A percentile compares a stretch with the other conserved stretches of the same genome.
Evolutionary conservation across 2,329 filamentous ascomycete genomes (phyloP).

Genomic region (Pyrenochaeta sp.): DNA sequence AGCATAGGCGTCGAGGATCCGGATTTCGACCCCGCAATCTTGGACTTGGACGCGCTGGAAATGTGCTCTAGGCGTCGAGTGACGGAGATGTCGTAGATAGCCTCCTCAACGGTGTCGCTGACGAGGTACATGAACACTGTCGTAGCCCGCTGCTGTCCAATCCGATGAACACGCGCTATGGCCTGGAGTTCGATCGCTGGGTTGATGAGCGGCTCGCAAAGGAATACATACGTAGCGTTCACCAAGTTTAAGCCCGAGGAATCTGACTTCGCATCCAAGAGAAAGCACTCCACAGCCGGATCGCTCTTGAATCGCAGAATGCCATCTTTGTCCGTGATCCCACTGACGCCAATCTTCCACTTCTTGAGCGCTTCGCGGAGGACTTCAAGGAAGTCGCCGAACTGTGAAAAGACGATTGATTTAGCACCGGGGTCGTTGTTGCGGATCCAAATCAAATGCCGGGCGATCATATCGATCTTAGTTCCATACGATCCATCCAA

Average conservation of each 20-base stretch:
- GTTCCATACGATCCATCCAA: conserved; percentile 80
- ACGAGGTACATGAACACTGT: conserved; percentile 96
- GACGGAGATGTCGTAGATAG: conserved; percentile 88
- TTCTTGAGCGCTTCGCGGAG: conserved; percentile 73
- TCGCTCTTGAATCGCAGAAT: conserved; percentile 81
- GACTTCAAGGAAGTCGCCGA: conserved; percentile 79
- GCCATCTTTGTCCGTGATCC: conserved; percentile 73
- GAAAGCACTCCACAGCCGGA: conserved; percentile 77
- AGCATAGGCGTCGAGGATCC: conserved; percentile 46
- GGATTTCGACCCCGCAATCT: conserved; percentile 14
- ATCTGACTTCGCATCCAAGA: conserved; percentile 88
- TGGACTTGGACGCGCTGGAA: conserved; percentile 64
- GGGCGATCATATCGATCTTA: conserved; percentile 77
- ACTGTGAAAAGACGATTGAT: conserved; percentile 94
- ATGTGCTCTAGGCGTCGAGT: conserved; percentile 81
- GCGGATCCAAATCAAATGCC: conserved; percentile 87
- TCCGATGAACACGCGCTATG: conserved; percentile 92
- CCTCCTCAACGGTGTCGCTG: conserved; percentile 89
- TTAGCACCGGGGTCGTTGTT: conserved; percentile 86
- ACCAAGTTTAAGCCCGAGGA: conserved; percentile 90
- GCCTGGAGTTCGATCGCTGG: conserved; percentile 94
- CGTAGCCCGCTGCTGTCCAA: conserved; percentile 86
- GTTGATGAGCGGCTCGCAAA: conserved; percentile 93
- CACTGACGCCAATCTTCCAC: conserved; percentile 77
- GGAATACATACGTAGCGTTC: conserved; percentile 91